Conservation (phyloP, 2,329 filamentous ascomycete genomes). For the Penicillium sp. region DNA sequence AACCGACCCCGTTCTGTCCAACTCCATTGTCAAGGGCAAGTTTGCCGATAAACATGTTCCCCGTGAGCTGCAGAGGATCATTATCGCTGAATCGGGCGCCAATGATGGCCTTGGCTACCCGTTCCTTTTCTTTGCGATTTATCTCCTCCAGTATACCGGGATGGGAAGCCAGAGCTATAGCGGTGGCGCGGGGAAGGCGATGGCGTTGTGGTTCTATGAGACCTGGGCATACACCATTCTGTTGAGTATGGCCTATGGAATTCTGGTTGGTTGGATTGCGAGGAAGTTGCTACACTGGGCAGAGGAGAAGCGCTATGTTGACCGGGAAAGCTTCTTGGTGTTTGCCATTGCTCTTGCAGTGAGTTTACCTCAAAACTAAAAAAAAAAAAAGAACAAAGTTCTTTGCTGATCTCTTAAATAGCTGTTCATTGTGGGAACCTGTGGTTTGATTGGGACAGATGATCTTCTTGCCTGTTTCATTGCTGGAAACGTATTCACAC, state of each 20-base stretch:
- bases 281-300: constrained; percentile 83
- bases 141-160: constrained; percentile 74
- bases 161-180: constrained; percentile 54
- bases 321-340: constrained; percentile 82
- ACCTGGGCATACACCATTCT: constrained; percentile 83
- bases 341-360: constrained; percentile 80
- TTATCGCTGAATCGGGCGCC: constrained; percentile 78
- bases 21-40: constrained; percentile 88
- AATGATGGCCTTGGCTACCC: constrained; percentile 90
- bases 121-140: constrained; percentile 81
- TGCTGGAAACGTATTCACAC: constrained; percentile 85
- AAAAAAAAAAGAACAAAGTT: neutral
- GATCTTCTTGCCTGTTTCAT: constrained; percentile 92
- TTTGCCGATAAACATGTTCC: constrained; percentile 92
- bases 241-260: constrained; percentile 75
- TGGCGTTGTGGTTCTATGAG: constrained; percentile 80
- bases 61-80: constrained; percentile 74
- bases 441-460: constrained; percentile 82
- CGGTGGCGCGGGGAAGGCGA: constrained; percentile 65
- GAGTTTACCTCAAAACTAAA: constrained; percentile 32
- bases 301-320: constrained; percentile 76
- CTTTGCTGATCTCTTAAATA: constrained; percentile 27
- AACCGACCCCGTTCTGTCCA: constrained; percentile 83
- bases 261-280: constrained; percentile 73
- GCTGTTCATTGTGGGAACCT: constrained; percentile 83